Base-by-base conservation (phyloP, 1,284 basidiomycete species). In the Trametes hirsuta region DNA sequence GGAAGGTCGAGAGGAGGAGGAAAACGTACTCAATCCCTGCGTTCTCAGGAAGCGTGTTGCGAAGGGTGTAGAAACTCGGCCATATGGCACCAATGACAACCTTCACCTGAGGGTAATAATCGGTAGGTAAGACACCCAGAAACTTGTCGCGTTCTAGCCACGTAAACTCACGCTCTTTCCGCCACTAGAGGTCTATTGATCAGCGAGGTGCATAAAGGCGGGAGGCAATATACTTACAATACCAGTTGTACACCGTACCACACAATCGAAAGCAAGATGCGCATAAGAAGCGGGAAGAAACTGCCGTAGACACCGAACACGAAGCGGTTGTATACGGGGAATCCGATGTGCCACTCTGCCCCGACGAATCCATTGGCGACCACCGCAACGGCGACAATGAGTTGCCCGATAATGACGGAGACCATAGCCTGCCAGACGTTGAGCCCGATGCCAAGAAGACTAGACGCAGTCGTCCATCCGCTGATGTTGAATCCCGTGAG, bases 241-340 rank as follows among this genome's bases (percentile, higher is more conserved):
- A 60, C 60, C 2, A 65, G 63, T 21, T 65, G 63, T 8, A 65
- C 63, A 3, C 63, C 63, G 30, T 65, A 68, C 67, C 67, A 68
- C 24, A 68, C 67, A 11, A 68, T 47, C 4, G 67, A 68, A 8
- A 68, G 47, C 51, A 66, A 41, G 40, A 66, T 68, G 11, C 67
- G 65, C 57, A 66, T 68, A 25, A 66, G 37, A 44, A 68, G 54
- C n/a, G 67, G 65, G 56, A 66, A 66, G 63, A 66, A 68, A 55
- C 65, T 68, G 41, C 67, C 67, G 47, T 48, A 66, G 10, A 65
- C 55, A 34, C 67, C 67, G 59, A 61, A 68, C 1, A 62, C 65
- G 41, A 68, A 66, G 37, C 67, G 61, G 14, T 64, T 61, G 51
- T 65, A 66, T 4, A 66, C 51, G 11, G 67, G 67, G 39, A 66